Percentiles rank a stretch among this genome's conserved stretches.
Conservation (phyloP, 2,329 filamentous ascomycete genomes). For the Paraphaeosphaeria sporulosa region DNA sequence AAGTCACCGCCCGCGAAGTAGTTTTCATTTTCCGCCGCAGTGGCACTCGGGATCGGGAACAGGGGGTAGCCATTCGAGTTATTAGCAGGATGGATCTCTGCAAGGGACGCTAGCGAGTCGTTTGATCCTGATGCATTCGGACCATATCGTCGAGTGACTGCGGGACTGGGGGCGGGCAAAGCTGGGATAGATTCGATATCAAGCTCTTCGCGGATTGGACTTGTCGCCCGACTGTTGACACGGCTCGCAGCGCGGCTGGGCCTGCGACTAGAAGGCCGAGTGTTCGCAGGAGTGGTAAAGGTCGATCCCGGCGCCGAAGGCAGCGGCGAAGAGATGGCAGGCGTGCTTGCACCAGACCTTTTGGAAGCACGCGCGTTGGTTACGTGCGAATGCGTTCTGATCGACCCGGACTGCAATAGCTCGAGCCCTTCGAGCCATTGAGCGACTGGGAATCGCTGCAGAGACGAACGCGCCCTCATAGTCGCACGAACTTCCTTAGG, state of each 20-base stretch:
- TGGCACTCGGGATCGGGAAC: conserved; percentile 21
- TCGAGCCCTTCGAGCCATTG: conserved; percentile 73
- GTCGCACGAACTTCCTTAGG: conserved; percentile 63
- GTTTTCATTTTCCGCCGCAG: conserved; percentile 3
- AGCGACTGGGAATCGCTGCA: conserved; percentile 71
- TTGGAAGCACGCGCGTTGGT: conserved; percentile 8
- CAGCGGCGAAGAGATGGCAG: conserved; percentile 18
- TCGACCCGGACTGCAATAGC: conserved; percentile 66
- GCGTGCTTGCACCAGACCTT: conserved; percentile 8
- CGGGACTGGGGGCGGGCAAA: conserved; percentile 11
- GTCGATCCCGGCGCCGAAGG: conserved; percentile 25
- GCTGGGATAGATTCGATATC: background rate
- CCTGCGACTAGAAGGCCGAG: conserved; percentile 23
- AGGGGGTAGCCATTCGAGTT: conserved; percentile 17
- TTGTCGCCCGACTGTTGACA: conserved; percentile 23
- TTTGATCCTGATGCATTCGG: background rate
- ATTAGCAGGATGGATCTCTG: conserved; percentile 10
- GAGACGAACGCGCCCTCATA: conserved; percentile 71
- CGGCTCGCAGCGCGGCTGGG: conserved; percentile 22
- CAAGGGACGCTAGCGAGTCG: conserved; percentile 15
- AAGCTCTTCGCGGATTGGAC: conserved; percentile 21
- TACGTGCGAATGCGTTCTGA: conserved; percentile 61
- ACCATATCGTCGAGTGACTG: conserved; percentile 3
- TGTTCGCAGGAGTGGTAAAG: conserved; percentile 22
- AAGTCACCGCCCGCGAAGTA: conserved; percentile 14